Conservation (phyloP, 2,329 filamentous ascomycete species). For the Hirsutella rhossiliensis region DNA sequence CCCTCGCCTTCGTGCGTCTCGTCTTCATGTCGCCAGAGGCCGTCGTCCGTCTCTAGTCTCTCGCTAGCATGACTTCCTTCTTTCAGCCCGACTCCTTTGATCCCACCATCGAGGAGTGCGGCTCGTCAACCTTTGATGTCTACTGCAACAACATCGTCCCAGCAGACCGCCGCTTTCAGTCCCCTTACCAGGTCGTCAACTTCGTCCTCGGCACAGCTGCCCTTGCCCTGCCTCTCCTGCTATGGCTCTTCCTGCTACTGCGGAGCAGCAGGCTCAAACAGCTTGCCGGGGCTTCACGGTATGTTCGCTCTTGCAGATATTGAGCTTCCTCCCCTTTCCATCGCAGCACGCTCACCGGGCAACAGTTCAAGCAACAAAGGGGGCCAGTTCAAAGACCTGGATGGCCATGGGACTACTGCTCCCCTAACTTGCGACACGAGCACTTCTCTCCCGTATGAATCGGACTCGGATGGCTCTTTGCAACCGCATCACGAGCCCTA, state of each 20-base stretch:
- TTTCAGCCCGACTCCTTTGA: slow-evolving; percentile 18
- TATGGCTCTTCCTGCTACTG: slow-evolving; percentile 2
- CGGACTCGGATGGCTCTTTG: not conserved
- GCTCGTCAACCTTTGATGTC: slow-evolving; percentile 11
- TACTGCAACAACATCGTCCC: slow-evolving; percentile 18
- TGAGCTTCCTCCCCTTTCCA: no score
- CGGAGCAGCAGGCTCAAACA: not conserved
- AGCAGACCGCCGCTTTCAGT: slow-evolving; percentile 8
- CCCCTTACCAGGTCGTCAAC: slow-evolving; percentile 15
- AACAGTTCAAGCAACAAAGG: not conserved
- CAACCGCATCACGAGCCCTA: not conserved
- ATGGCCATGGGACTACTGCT: not conserved
- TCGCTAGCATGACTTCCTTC: slow-evolving; percentile 18
- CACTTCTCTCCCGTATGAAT: not conserved
- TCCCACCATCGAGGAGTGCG: slow-evolving; percentile 12
- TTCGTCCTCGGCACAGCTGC: slow-evolving; percentile 13
- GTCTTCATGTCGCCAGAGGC: not conserved
- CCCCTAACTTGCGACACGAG: not conserved
- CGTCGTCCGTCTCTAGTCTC: not conserved
- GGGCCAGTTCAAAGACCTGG: not conserved
- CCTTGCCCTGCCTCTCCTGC: slow-evolving; percentile 10
- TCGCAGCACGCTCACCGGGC: no score
- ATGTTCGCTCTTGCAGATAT: not conserved
- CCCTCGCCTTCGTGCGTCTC: not conserved
- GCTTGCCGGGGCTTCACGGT: not conserved